Base-by-base conservation (phyloP, 768 basidiomycete species). In the Phallus indusiatus region DNA sequence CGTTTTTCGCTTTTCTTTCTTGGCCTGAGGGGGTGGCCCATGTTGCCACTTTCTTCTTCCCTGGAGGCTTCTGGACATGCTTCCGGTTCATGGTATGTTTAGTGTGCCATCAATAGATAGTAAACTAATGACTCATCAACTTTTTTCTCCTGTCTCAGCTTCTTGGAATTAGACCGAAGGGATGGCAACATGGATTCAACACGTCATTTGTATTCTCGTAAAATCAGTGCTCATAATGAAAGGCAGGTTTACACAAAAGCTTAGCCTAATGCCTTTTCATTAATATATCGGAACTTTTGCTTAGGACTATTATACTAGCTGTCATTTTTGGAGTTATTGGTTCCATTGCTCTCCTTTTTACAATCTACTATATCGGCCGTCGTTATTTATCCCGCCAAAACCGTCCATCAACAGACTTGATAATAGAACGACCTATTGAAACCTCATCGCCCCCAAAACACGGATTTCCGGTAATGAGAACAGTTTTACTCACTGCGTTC, bases 241-340 rank as follows among this genome's bases (percentile, higher is more conserved):
- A 12, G 42, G 42, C 42, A 42, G 12, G 42, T n/a, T 14, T 14
- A n/a, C 42, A 12, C 42, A 2, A 2, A 42, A 42, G n/a, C 12
- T 10, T 10, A 12, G 42, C 2, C 42, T 10, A 42, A 42, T 42
- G 42, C 42, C 42, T 42, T 14, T 14, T 42, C 12, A 42, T 42
- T 12, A 2, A 42, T 42, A 12, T 10, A 4, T 10, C 28, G 7
- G 7, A 3, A 3, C 28, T 7, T 7, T 28, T 28, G 28, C 42
- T 42, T 10, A 59, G 57, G 21, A n/a, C 24, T 47, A 42, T 59
- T 42, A 59, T 59, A 17, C 5, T 59, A 20, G 48, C 49, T 20
- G 52, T 34, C 57, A 51, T 59, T 6, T 53, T 59, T 24, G 57
- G 57, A 2, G 17, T 37, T 21, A 20, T 59, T 14, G 57, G 57